phyloP scores from a whole-genome alignment of 208 protist species.

The Acanthamoeba sp. region DNA sequence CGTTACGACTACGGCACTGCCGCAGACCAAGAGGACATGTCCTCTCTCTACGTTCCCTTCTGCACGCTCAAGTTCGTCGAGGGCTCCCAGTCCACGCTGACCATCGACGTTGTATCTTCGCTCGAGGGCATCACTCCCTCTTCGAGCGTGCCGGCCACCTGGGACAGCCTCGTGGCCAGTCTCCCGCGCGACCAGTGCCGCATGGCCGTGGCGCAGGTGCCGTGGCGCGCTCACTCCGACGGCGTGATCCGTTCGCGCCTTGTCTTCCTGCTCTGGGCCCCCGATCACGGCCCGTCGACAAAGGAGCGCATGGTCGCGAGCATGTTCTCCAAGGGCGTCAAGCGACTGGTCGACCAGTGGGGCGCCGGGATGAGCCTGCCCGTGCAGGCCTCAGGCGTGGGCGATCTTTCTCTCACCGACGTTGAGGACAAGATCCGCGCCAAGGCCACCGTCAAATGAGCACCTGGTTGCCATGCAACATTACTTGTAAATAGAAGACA shows the following conservation, averaged over 20 bases:
- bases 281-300: background rate
- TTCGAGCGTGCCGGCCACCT: background rate
- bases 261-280: background rate
- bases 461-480: too few relatives aligned
- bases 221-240: conserved; percentile 3
- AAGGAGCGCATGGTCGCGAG: background rate
- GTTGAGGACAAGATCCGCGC: conserved; percentile 16
- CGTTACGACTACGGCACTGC: background rate
- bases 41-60: conserved; percentile 4
- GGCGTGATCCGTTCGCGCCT: background rate
- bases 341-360: background rate
- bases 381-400: background rate
- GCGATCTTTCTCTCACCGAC: background rate
- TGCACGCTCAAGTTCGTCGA: background rate
- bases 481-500: too few relatives aligned
- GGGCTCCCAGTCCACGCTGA: background rate
- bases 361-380: background rate
- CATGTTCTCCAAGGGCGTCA: conserved; percentile 32
- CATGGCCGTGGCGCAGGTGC: conserved; percentile 11
- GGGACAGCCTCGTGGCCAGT: background rate
- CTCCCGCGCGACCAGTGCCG: conserved; percentile 35
- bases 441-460: conserved; percentile 62
- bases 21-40: too few relatives aligned
- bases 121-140: too few relatives aligned
- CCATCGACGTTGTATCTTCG: background rate